A percentile compares a stretch with the other conserved stretches of the same genome.
Conservation (phyloP, 164 flowering plant species). For the Umbilicus rupestris region DNA sequence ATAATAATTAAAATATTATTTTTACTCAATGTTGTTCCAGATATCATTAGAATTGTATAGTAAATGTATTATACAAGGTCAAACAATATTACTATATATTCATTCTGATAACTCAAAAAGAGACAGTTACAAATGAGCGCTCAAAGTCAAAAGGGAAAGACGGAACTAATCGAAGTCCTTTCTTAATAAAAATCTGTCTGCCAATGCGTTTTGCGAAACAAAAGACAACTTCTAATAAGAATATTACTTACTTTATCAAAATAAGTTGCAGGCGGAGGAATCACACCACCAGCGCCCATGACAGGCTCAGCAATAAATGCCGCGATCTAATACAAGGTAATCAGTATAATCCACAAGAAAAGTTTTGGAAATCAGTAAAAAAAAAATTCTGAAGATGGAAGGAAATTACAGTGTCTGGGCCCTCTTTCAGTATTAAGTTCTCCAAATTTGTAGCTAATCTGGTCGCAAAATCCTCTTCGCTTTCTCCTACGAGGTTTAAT, state of each 20-base stretch:
- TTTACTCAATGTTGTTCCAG: slow-evolving; percentile 25
- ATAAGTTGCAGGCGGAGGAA: slow-evolving; percentile 88
- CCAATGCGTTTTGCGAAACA: too few relatives aligned
- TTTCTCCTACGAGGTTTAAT: slow-evolving; percentile 53
- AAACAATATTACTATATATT: too few relatives aligned
- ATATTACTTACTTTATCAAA: slow-evolving; percentile 66
- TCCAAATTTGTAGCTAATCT: slow-evolving; percentile 88
- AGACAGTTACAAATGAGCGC: too few relatives aligned
- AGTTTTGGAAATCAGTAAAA: not conserved
- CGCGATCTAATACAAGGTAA: slow-evolving; percentile 56
- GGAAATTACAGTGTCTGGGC: slow-evolving; percentile 79
- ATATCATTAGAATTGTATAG: too few relatives aligned
- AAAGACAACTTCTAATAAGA: too few relatives aligned
- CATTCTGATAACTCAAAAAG: too few relatives aligned
- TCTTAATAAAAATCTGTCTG: too few relatives aligned
- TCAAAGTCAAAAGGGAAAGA: not conserved
- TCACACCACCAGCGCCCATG: slow-evolving; percentile 99
- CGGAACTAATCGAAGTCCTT: too few relatives aligned
- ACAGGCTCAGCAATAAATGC: slow-evolving; percentile 99
- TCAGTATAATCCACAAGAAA: not conserved
- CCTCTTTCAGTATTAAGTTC: slow-evolving; percentile 86
- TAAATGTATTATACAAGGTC: too few relatives aligned
- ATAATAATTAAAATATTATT: slow-evolving; percentile 86
- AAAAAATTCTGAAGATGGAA: not conserved
- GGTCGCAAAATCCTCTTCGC: slow-evolving; percentile 89